Evolutionary conservation across 495 filamentous ascomycete genomes (phyloP).

Genomic region (Parmelia sp.): DNA sequence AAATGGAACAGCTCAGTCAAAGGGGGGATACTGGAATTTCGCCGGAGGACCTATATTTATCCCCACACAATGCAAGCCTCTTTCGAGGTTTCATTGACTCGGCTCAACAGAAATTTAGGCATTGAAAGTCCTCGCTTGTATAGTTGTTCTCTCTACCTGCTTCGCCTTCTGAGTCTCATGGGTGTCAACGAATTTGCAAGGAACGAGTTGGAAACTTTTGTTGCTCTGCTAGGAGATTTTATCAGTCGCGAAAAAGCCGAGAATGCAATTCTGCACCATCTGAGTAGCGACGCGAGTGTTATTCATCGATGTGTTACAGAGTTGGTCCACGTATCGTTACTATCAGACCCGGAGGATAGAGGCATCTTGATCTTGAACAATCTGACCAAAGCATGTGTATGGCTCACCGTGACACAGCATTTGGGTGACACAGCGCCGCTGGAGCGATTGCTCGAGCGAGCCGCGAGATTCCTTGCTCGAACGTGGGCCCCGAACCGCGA

Average conservation of each 20-base stretch:
- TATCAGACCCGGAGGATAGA: neutral
- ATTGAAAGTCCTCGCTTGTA: neutral
- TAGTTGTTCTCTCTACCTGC: neutral
- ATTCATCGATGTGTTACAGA: neutral
- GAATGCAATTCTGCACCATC: no score
- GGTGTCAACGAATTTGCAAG: neutral
- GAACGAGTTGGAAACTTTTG: neutral
- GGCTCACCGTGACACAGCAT: neutral
- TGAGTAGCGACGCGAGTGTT: neutral
- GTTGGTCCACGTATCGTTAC: neutral
- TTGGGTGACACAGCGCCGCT: neutral
- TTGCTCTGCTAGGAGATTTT: neutral
- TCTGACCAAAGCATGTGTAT: neutral
- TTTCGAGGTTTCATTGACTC: neutral
- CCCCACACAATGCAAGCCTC: neutral
- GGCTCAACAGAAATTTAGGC: neutral
- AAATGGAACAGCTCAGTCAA: neutral
- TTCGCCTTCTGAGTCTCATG: neutral
- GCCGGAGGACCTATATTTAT: neutral
- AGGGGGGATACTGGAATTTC: neutral
- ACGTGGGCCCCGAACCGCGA: neutral
- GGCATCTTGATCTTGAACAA: neutral
- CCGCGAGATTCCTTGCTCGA: neutral
- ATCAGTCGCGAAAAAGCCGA: neutral
- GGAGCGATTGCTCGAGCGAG: neutral